Percentiles rank a stretch among this genome's conserved stretches.
Evolutionary conservation across 352 stramenopile species (phyloP).

Genomic region (Phytophthora brassicae): DNA sequence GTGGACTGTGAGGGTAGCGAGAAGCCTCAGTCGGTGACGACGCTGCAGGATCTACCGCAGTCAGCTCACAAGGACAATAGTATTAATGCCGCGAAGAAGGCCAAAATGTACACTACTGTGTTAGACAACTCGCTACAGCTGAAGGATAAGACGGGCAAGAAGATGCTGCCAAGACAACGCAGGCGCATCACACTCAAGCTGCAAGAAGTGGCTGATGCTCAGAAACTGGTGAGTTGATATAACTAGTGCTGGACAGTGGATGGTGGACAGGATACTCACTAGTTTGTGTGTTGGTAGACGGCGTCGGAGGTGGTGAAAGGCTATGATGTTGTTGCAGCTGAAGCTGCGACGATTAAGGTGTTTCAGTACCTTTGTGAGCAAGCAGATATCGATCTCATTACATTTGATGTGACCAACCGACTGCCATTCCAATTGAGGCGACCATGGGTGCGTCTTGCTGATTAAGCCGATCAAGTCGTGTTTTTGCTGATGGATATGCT

Average conservation of each 20-base stretch:
- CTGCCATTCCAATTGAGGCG: constrained; percentile 80
- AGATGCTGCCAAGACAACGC: constrained; percentile 53
- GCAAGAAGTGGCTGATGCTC: constrained; percentile 66
- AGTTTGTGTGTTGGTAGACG: constrained; percentile 31
- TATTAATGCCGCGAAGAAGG: constrained; percentile 58
- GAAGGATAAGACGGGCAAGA: constrained; percentile 22
- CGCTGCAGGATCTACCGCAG: constrained; percentile 37
- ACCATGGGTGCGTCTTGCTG: constrained; percentile 52
- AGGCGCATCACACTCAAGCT: constrained; percentile 76
- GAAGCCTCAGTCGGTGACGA: constrained; percentile 54
- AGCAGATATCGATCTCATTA: constrained; percentile 78
- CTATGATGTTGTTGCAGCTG: constrained; percentile 80
- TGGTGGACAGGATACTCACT: too few relatives aligned
- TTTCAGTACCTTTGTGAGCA: constrained; percentile 87
- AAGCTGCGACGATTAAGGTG: constrained; percentile 62
- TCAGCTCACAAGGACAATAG: constrained; percentile 34
- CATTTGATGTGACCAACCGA: constrained; percentile 79
- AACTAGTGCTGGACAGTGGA: too few relatives aligned
- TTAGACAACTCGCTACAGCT: constrained; percentile 46
- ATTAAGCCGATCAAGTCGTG: too few relatives aligned
- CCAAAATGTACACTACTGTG: constrained; percentile 58
- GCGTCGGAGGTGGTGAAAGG: constrained; percentile 54
- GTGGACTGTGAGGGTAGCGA: constrained; percentile 48
- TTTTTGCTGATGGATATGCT: constrained; percentile 1
- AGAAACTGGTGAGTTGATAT: constrained; percentile 54